These are phyloP conservation scores for Paecilomyces dactylethromorphus DNA, from an alignment of 2,329 filamentous ascomycete genomes.

Conservation along the genomic window DNA sequence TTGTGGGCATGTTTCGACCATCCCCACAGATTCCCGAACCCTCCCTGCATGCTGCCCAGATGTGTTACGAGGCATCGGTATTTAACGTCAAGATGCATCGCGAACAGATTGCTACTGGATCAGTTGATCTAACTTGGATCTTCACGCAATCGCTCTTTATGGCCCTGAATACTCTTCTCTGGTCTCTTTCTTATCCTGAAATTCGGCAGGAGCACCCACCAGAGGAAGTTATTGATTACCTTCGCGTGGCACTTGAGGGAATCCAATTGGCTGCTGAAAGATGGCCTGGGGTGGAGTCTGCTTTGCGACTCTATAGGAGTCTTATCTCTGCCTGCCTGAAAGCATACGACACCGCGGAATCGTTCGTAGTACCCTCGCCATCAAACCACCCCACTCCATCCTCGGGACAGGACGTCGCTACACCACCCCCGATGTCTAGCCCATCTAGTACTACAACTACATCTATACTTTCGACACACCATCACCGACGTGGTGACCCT, in stretches of 20 bases:
- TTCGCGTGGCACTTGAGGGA: constrained; percentile 69
- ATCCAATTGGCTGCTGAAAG: constrained; percentile 74
- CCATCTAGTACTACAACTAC: constrained; percentile 32
- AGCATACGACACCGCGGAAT: constrained; percentile 65
- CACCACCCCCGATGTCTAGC: constrained; percentile 34
- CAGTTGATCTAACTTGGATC: constrained; percentile 87
- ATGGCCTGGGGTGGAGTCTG: constrained; percentile 85
- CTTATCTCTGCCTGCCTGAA: constrained; percentile 80
- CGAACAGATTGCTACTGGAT: constrained; percentile 68
- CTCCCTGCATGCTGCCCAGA: constrained; percentile 67
- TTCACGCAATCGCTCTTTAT: constrained; percentile 87
- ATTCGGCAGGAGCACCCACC: constrained; percentile 66
- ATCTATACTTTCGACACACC: constrained; percentile 28
- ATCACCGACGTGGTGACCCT: constrained; percentile 18
- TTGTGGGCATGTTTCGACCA: constrained; percentile 80
- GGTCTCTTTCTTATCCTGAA: constrained; percentile 82
- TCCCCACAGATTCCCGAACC: constrained; percentile 88
- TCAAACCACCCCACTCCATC: constrained; percentile 35
- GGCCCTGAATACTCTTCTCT: constrained; percentile 84
- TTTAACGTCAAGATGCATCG: constrained; percentile 76
- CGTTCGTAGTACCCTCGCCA: constrained; percentile 45
- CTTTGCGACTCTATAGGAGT: constrained; percentile 78
- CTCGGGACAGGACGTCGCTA: constrained; percentile 32
- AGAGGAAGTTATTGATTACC: constrained; percentile 68
- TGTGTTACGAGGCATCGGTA: constrained; percentile 75